phyloP scores from a whole-genome alignment of 2,329 filamentous ascomycete genomes.

The Aspergillus intermedius region DNA sequence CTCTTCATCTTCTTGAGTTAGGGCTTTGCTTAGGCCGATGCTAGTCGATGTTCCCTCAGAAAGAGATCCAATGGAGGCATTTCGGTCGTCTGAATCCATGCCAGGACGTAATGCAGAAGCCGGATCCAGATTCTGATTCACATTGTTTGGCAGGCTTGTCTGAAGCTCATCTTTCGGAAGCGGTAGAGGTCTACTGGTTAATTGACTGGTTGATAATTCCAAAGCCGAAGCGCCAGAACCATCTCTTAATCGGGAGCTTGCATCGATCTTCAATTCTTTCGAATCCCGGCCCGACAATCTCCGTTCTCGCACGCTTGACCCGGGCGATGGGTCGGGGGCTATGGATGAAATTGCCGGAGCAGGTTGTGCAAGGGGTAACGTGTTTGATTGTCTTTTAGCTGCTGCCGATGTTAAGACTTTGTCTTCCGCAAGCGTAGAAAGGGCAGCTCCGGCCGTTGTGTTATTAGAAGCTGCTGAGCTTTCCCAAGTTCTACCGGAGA shows the following conservation, averaged over 20 bases:
- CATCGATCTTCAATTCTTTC: slow-evolving; percentile 87
- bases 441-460: slow-evolving; percentile 58
- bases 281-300: slow-evolving; percentile 73
- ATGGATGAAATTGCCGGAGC: slow-evolving; percentile 34
- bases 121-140: slow-evolving; percentile 8
- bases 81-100: slow-evolving; percentile 23
- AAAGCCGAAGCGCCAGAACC: slow-evolving; percentile 19
- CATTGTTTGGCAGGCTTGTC: slow-evolving; percentile 10
- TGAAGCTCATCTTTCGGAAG: slow-evolving; percentile 25
- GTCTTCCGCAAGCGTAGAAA: slow-evolving; percentile 68
- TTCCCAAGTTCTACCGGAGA: slow-evolving; percentile 73
- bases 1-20: slow-evolving; percentile 41
- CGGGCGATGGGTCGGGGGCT: slow-evolving; percentile 2
- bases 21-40: slow-evolving; percentile 35
- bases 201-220: slow-evolving; percentile 20
- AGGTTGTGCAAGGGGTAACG: slow-evolving; percentile 25
- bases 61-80: slow-evolving; percentile 29
- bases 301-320: slow-evolving; percentile 61
- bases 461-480: slow-evolving; percentile 70
- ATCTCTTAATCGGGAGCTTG: slow-evolving; percentile 38
- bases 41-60: slow-evolving; percentile 37
- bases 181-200: slow-evolving; percentile 17
- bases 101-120: slow-evolving; percentile 11
- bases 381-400: slow-evolving; percentile 27
- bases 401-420: slow-evolving; percentile 33